Evolutionary conservation across 306 rosid species (phyloP).

Genomic region (Dalbergia cochinchinensis): DNA sequence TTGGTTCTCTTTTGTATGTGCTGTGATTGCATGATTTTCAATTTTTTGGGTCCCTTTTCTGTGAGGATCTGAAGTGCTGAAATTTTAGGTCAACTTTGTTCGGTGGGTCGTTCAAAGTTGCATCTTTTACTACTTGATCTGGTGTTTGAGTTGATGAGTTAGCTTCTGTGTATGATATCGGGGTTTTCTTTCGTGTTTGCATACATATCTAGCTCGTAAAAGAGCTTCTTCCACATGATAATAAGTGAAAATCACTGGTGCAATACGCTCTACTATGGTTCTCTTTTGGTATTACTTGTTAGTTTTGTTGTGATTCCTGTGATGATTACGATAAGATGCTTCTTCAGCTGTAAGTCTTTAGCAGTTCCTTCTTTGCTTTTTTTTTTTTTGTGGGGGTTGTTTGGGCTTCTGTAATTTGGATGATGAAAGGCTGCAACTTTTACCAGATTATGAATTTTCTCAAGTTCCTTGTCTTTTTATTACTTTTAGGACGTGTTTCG

Average conservation of each 20-base stretch:
- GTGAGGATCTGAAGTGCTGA: slow-evolving; percentile 6
- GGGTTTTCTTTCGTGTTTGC: not conserved
- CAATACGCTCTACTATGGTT: not conserved
- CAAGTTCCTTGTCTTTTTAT: slow-evolving; percentile 1
- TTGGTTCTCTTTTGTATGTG: not conserved
- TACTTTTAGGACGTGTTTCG: not conserved
- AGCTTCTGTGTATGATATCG: slow-evolving; percentile 1
- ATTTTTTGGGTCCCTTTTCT: not conserved
- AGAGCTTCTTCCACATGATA: not conserved
- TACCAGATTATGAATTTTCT: slow-evolving; percentile 10
- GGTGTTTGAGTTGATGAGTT: slow-evolving; percentile 13
- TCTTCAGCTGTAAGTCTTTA: not conserved
- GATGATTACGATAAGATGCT: not conserved
- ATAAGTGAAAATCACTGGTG: slow-evolving; percentile 4
- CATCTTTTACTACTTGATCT: slow-evolving; percentile 31
- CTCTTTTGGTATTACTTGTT: not conserved
- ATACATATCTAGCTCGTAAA: not conserved
- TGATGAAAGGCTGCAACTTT: slow-evolving; percentile 26
- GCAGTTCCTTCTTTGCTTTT: too few species aligned
- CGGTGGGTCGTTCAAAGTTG: slow-evolving; percentile 3
- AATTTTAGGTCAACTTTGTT: slow-evolving; percentile 38
- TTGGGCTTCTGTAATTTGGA: slow-evolving; percentile 12
- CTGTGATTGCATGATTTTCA: slow-evolving; percentile 30
- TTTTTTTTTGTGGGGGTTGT: too few species aligned
- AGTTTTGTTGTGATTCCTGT: slow-evolving; percentile 28